Base-by-base conservation (phyloP, 768 basidiomycete genomes). In the Amanita polypyramis region DNA sequence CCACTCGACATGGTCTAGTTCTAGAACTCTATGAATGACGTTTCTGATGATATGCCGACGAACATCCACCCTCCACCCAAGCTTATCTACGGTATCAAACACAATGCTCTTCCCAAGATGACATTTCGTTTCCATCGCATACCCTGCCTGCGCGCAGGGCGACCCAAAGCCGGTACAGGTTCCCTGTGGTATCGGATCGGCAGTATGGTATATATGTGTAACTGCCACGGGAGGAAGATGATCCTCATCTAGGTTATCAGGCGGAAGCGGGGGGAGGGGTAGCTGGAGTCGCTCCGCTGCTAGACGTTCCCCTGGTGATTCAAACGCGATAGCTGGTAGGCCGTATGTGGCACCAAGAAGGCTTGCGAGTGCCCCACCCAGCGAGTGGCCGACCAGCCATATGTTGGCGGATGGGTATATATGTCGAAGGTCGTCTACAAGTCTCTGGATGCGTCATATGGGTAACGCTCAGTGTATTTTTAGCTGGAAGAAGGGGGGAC, bases 291-390 rank as follows among this genome's bases (percentile, higher is more conserved):
- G 76, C 3, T 69, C 59, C 0, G 94, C 82, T 2, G 93, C 81
- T 2, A 81, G 63, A 12, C 71, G 74, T 56, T 92, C 90, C 0
- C 74, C 79, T 0, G 92, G 92, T 1, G 89, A 73, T 69, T 96
- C 93, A 59, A 95, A 95, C 0, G 92, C 77, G 19, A 99, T 85
- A 10, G 84, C 87, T 0, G 95, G 95, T 3, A 79, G 76, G 29
- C 95, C 95, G 58, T 93, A 99, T 0, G 95, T 94, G 1, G 80
- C 73, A 0, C 88, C 93, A 5, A 97, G 72, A n/a, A 99, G 76
- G 9, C 86, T 80, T 3, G 93, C 85, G 4, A 99, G 63, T 0
- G 89, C 72, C 2, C 95, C 95, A n/a, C 95, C 95, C 10, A 98
- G 76, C 37, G 89, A 87, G 59, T 89, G 87, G 49, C 91, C 92